Percentiles rank a stretch among this genome's conserved stretches.
These are phyloP conservation scores for Candida tallmaniae DNA, from an alignment of 805 yeast genomes.

Conservation along the genomic window DNA sequence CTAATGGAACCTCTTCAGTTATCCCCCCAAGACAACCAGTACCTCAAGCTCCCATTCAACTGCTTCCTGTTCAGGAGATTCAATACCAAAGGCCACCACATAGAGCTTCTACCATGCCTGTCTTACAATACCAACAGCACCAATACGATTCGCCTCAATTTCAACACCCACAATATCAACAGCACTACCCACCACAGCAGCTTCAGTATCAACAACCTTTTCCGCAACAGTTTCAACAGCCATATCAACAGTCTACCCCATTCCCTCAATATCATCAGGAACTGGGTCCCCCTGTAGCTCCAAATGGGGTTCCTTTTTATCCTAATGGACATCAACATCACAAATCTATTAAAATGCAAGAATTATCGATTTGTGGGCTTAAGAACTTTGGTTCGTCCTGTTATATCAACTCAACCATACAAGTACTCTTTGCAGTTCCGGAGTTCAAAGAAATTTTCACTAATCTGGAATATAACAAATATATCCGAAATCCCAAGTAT, in stretches of 20 bases:
- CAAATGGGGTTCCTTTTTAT: not conserved
- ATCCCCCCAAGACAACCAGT: too few species aligned
- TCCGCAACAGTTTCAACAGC: constrained; percentile 6
- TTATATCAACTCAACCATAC: constrained; percentile 70
- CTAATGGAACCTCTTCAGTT: too few species aligned
- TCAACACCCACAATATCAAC: too few species aligned
- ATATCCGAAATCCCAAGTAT: constrained; percentile 32
- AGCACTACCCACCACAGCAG: constrained; percentile 5
- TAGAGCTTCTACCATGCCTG: too few species aligned
- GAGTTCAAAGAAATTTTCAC: constrained; percentile 47
- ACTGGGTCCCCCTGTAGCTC: not conserved
- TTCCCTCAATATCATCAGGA: too few species aligned
- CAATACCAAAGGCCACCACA: too few species aligned
- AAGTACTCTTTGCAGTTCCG: constrained; percentile 56
- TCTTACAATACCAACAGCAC: too few species aligned
- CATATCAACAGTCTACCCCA: not conserved
- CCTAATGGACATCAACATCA: not conserved
- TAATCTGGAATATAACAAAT: constrained; percentile 40
- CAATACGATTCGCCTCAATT: too few species aligned
- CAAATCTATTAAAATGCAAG: constrained; percentile 21
- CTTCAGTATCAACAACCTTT: constrained; percentile 3
- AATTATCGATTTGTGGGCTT: constrained; percentile 55
- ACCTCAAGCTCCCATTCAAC: too few species aligned
- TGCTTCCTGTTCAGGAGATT: too few species aligned
- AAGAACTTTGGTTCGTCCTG: constrained; percentile 71